Conservation (phyloP, 192 early-diverging fungal genomes). For the Linderina pennispora region DNA sequence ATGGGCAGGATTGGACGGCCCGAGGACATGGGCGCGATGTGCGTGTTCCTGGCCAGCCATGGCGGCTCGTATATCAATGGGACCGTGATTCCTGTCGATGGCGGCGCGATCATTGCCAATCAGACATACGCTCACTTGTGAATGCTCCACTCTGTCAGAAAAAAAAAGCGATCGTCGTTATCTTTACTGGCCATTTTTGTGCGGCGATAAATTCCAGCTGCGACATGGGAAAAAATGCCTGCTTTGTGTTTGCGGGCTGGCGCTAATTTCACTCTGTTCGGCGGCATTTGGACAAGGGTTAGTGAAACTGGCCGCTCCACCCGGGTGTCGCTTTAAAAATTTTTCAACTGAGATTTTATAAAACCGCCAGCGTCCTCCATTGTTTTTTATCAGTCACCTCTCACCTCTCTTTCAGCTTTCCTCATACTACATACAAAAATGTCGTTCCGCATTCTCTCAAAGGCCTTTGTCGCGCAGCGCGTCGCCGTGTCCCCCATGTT, state of each 20-base stretch:
- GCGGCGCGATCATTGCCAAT: conserved; percentile 51
- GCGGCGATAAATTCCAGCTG: neutral
- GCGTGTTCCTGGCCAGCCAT: conserved; percentile 67
- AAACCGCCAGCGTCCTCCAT: too few relatives aligned
- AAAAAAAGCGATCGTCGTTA: too few relatives aligned
- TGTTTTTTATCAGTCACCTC: neutral
- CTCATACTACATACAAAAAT: conserved; percentile 5
- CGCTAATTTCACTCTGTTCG: too few relatives aligned
- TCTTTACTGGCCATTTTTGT: too few relatives aligned
- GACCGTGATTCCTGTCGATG: conserved; percentile 77
- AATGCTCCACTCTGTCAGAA: neutral
- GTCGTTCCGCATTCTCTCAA: conserved; percentile 24
- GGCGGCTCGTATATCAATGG: conserved; percentile 82
- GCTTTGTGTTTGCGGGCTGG: too few relatives aligned
- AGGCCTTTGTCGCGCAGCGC: conserved; percentile 22
- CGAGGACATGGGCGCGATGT: conserved; percentile 82
- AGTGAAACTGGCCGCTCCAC: too few relatives aligned
- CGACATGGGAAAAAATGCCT: neutral
- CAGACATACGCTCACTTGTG: conserved; percentile 6
- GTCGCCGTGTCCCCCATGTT: conserved; percentile 28
- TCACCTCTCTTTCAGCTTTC: conserved; percentile 1
- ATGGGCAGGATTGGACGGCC: conserved; percentile 71
- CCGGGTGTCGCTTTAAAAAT: too few relatives aligned
- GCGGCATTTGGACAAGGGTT: too few relatives aligned
- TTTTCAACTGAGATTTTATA: too few relatives aligned